Base-by-base conservation (phyloP, 1,139 yeast species). In the Komagataea norvegica region DNA sequence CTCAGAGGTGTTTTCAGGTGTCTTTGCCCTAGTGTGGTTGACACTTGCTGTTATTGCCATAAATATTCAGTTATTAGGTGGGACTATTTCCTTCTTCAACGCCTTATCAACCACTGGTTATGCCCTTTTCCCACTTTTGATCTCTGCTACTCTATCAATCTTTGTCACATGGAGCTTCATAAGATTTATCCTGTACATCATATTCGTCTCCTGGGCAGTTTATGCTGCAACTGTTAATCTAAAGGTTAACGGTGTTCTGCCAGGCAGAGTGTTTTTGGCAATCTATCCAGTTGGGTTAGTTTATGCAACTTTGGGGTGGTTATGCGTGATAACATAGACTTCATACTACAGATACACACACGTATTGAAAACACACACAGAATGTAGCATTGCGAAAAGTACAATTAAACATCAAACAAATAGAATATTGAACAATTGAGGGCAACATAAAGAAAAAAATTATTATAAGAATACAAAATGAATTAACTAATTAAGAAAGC, bases 61-160 rank as follows among this genome's bases (percentile, higher is more conserved):
- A 41, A 86, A 86, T 58, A 79, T 83, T 47, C 89, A 85, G 57
- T 67, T 86, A 31, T 67, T 86, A 25, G 88, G 89, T 8, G 88
- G 89, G 5, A 69, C 77, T 29, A 76, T 81, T 26, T 74, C 83
- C 3, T 82, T 82, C 51, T 75, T 86, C 67, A 84, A 84, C 39
- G 89, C 94, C 21, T 67, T 86, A 39, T 79, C 88, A 52, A 85
- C 89, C 20, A 73, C 85, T 2, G 93, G 95, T 2, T 86, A 86
- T 62, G 79, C 89, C 14, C 62, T 84, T 58, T 85, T 86, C 60
- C 95, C 95, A 3, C 67, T 86, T 28, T 74, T 81, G 5, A 52
- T 81, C 8, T 86, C 88, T 0, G 79, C 83, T 6, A 40, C 78
- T 5, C 45, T 79, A n/a, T 72, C 85, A 32, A 65, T 80, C 6